Base-by-base conservation (phyloP, 1,139 yeast species). In the Pichia sp. region DNA sequence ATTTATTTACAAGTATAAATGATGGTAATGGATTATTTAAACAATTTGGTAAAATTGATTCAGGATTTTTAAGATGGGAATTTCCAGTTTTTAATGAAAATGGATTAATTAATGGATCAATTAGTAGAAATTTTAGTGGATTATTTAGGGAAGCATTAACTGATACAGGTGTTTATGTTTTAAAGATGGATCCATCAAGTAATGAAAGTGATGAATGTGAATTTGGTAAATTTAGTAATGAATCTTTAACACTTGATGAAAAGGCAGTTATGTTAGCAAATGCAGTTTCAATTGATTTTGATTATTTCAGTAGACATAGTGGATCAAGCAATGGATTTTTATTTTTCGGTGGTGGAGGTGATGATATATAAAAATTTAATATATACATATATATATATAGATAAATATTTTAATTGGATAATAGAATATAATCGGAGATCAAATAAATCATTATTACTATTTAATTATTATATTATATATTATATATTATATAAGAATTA, bases 71-170 rank as follows among this genome's bases (percentile, higher is more conserved):
- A 46, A 76, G 95, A 8, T 90, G 88, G 70, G 86, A 85, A 50
- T 92, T 92, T 66, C 90, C 95, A 0, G 83, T 88, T 3, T 61
- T 62, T 32, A 79, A 87, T 63, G 79, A 73, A 42, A 52, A 71
- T 1, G 83, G 81, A 1, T 70, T 72, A 28, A 78, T 85, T 1
- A 70, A 86, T 51, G 96, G 83, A 0, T 73, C 86, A 2, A 90
- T 90, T 1, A 94, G 88, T 64, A 76, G 97, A 58, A 88, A 88
- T 65, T 90, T 96, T 94, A 95, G 86, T 3, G 97, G 97, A 0
- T 68, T 92, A 36, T 95, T 95, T 2, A 75, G 96, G 59, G 97
- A 90, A 63, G 66, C 89, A 60, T 85, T 89, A 63, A 89, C 97
- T 0, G 97, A 90, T 66, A 85, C 96, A 0, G 97, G 97, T 54